Conservation (phyloP, 2,329 filamentous ascomycete species). For the Ceratocystis eucalypticola region DNA sequence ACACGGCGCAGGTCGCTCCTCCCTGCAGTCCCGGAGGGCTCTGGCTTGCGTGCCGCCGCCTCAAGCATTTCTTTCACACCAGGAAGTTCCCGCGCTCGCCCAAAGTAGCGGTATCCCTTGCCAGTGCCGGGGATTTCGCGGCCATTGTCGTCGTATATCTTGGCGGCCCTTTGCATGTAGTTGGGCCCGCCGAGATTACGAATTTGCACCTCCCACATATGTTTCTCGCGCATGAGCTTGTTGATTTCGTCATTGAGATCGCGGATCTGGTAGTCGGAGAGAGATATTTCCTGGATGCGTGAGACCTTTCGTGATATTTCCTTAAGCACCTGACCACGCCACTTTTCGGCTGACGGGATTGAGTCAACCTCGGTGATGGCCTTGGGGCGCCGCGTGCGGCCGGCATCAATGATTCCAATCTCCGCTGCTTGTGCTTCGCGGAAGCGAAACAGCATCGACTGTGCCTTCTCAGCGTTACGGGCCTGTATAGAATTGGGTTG, state of each 20-base stretch:
- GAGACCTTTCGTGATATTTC: conserved; percentile 95
- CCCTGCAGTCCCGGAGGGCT: conserved; percentile 47
- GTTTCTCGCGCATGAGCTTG: conserved; percentile 96
- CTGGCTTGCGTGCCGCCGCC: conserved; percentile 47
- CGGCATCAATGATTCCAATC: conserved; percentile 87
- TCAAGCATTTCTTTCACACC: conserved; percentile 96
- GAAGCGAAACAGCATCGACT: conserved; percentile 99
- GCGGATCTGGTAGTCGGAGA: conserved; percentile 95
- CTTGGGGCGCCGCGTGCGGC: conserved; percentile 78
- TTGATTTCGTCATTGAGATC: conserved; percentile 99
- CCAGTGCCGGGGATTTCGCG: conserved; percentile 60
- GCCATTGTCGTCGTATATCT: conserved; percentile 61
- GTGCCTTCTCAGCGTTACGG: conserved; percentile 94
- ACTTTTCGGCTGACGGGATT: conserved; percentile 86
- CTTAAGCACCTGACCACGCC: conserved; percentile 93
- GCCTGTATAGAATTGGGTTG: conserved; percentile 42
- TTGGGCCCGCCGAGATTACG: conserved; percentile 91
- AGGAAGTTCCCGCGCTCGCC: conserved; percentile 73
- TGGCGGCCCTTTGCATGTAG: conserved; percentile 67
- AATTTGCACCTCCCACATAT: conserved; percentile 98
- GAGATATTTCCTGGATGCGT: conserved; percentile 77
- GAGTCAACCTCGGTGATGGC: conserved; percentile 74
- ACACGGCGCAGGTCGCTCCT: conserved; percentile 52
- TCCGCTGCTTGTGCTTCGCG: conserved; percentile 93
- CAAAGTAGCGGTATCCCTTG: conserved; percentile 91